phyloP scores from a whole-genome alignment of 371 early-diverging fungal species.

The Actinomortierella ambigua region DNA sequence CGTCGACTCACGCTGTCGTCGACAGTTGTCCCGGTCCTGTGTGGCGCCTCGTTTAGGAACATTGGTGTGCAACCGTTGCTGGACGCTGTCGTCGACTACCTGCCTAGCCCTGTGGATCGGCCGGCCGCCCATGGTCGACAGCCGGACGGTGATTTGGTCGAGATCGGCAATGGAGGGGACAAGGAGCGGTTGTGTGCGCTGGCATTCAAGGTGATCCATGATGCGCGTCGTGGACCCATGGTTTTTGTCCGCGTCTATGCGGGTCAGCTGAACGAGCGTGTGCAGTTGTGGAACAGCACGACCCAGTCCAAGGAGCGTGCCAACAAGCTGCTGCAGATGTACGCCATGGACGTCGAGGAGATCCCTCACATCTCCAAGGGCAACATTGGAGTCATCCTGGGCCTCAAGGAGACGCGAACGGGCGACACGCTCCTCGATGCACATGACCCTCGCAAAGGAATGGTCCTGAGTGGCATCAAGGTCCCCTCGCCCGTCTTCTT shows the following conservation, averaged over 20 bases:
- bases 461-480: constrained; percentile 74
- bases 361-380: constrained; percentile 78
- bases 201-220: constrained; percentile 93
- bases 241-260: constrained; percentile 95
- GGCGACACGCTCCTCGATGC: constrained; percentile 88
- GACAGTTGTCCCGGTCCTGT: constrained; percentile 83
- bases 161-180: constrained; percentile 48
- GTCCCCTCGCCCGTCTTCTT: constrained; percentile 95
- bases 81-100: constrained; percentile 86
- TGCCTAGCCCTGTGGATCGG: constrained; percentile 83
- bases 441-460: constrained; percentile 56
- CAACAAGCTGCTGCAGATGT: constrained; percentile 87
- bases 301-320: constrained; percentile 79
- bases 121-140: constrained; percentile 66
- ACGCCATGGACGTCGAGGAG: constrained; percentile 90
- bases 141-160: constrained; percentile 41
- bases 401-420: constrained; percentile 86
- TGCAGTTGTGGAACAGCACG: constrained; percentile 72
- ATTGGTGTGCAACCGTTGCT: constrained; percentile 92
- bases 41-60: constrained; percentile 90
- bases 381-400: constrained; percentile 91
- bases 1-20: constrained; percentile 73
- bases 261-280: constrained; percentile 72
- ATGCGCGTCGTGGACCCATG: constrained; percentile 83
- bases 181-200: constrained; percentile 76